Base-by-base conservation (phyloP, 2,329 filamentous ascomycete species). In the Pseudogymnoascus sp. region DNA sequence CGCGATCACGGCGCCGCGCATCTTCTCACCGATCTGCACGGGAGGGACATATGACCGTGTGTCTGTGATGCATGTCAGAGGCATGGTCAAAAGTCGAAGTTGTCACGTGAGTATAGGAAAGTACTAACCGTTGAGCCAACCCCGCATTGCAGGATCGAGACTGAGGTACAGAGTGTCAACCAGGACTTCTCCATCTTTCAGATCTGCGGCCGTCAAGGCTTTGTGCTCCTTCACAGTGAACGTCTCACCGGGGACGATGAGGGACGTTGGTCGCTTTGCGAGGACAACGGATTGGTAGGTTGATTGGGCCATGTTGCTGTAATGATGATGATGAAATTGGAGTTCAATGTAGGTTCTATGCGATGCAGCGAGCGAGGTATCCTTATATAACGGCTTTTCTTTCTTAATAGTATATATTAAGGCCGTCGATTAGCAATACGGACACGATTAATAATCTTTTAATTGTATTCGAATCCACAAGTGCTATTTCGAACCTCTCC, bases 131-230 rank as follows among this genome's bases (percentile, higher is more conserved):
- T 82, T 87, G 17, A 91, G 74, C 86, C 86, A 90, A 63, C 84
- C 84, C 67, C 88, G 81, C 87, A 90, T 90, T n/a, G 87, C 86
- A 1, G 88, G 87, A 73, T 90, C 88, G 39, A 90, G 78, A 8
- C 84, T 86, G 47, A 89, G 78, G 69, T 89, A 90, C 63, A 87
- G 73, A 0, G 73, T 71, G 71, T 84, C 80, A 47, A 84, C 73
- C 59, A 90, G 78, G 61, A 90, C 77, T 69, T 90, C 75, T 66
- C 85, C 85, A 76, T 85, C 80, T 71, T 86, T 79, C 41, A 88
- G 77, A 63, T 82, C 77, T 1, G 70, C 67, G 39, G 74, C 73
- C 1, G 71, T 67, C 5, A 78, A 72, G 3, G 82, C 77, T 1
- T 81, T 76, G 1, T 77, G 73, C 54, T 75, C 76, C 68, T 83